Evolutionary conservation across 169 alveolate species (phyloP).

Genomic region (Besnoitia besnoiti): DNA sequence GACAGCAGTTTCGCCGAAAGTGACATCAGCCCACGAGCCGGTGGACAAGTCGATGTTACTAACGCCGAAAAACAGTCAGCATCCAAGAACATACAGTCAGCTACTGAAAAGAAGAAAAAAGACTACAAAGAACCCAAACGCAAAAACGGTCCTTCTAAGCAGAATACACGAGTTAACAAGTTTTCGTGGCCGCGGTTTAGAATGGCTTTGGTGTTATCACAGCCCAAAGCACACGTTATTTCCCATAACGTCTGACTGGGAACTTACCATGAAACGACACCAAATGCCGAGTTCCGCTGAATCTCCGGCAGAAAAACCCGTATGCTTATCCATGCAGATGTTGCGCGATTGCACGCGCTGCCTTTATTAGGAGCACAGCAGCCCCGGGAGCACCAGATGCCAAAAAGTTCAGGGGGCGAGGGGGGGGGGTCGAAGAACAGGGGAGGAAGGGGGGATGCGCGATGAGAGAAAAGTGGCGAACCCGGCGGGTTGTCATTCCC

Average conservation of each 20-base stretch:
- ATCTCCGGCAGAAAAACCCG: not conserved
- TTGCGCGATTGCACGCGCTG: not conserved
- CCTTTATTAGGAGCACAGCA: not conserved
- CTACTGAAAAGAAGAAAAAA: not conserved
- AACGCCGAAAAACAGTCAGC: not conserved
- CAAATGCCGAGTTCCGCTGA: not conserved
- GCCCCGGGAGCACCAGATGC: conserved; percentile 15
- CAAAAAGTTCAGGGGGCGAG: not conserved
- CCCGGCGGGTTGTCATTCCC: too few species aligned
- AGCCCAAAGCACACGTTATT: not conserved
- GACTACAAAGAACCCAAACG: not conserved
- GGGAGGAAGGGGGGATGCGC: not conserved
- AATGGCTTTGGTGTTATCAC: not conserved
- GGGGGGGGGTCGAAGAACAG: not conserved
- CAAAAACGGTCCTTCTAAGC: not conserved
- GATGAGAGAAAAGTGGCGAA: too few species aligned
- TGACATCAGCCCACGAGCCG: not conserved
- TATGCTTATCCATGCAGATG: not conserved
- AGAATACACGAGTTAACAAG: not conserved
- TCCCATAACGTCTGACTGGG: not conserved
- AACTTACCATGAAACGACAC: not conserved
- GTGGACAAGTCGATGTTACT: not conserved
- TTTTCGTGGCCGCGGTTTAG: not conserved
- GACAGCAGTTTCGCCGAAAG: not conserved
- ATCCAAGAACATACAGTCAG: not conserved